Evolutionary conservation across 2,329 filamentous ascomycete genomes (phyloP).

Genomic region (Ceratocystis cubensis): DNA sequence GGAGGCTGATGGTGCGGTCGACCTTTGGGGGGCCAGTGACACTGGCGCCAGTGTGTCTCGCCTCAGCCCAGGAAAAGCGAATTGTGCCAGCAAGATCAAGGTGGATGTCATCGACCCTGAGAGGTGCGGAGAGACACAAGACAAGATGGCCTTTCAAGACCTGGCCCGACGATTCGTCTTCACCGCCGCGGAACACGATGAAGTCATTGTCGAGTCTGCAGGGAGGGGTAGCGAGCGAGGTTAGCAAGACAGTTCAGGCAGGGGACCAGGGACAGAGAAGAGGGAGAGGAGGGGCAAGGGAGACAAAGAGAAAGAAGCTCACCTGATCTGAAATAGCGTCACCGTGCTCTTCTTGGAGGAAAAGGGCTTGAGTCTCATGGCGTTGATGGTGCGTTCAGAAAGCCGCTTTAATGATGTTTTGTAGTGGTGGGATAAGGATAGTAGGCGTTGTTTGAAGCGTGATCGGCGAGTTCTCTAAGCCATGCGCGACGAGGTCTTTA

Average conservation of each 20-base stretch:
- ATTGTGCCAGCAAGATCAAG: constrained; percentile 58
- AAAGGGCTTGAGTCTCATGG: constrained; percentile 22
- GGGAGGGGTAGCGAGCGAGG: neutral
- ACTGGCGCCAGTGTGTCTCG: constrained; percentile 16
- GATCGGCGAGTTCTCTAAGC: constrained; percentile 4
- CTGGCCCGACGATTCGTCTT: constrained; percentile 64
- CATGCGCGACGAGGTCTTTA: neutral
- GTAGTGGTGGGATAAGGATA: constrained; percentile 4
- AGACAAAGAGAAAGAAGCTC: neutral
- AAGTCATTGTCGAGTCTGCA: constrained; percentile 63
- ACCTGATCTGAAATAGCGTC: constrained; percentile 21
- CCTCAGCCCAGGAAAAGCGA: constrained; percentile 34
- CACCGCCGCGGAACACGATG: constrained; percentile 62
- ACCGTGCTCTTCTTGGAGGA: constrained; percentile 20
- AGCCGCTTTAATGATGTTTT: neutral
- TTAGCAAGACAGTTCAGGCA: neutral
- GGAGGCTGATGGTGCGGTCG: constrained; percentile 47
- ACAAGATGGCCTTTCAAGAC: constrained; percentile 61
- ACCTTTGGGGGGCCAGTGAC: constrained; percentile 35
- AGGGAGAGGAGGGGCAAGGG: neutral
- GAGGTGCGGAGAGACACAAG: constrained; percentile 54
- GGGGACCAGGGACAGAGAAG: neutral
- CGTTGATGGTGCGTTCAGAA: neutral
- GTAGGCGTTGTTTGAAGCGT: neutral
- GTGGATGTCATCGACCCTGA: constrained; percentile 62